Evolutionary conservation across 768 basidiomycete species (phyloP).

Genomic region (Dentipellis fragilis): DNA sequence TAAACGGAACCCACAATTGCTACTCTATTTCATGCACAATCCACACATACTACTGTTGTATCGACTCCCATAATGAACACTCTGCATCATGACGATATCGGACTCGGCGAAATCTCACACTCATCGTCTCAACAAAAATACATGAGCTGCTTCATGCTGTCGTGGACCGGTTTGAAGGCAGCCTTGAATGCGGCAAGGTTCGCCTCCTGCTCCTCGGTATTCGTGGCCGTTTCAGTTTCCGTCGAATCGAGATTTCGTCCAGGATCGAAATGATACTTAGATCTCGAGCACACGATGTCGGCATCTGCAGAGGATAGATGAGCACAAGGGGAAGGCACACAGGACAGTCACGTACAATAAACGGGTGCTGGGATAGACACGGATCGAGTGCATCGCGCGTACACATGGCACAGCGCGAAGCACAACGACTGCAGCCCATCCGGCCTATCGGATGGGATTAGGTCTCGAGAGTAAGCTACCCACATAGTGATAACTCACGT

Average conservation of each 20-base stretch:
- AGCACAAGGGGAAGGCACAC: background rate
- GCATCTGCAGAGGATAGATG: slow-evolving; percentile 37
- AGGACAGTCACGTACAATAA: slow-evolving; percentile 43
- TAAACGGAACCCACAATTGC: no score
- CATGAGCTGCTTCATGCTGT: background rate
- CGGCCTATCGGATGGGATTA: slow-evolving; percentile 27
- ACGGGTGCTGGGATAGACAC: slow-evolving; percentile 78
- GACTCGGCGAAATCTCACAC: no score
- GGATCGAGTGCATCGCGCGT: slow-evolving; percentile 70
- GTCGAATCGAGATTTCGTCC: background rate
- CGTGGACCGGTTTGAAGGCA: background rate
- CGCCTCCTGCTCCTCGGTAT: background rate
- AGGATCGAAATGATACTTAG: background rate
- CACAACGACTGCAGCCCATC: slow-evolving; percentile 62
- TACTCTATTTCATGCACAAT: no score
- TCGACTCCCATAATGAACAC: no score
- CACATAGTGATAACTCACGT: slow-evolving; percentile 27
- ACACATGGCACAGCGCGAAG: slow-evolving; percentile 71
- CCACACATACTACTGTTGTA: no score
- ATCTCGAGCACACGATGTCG: slow-evolving; percentile 31
- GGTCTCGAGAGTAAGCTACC: background rate
- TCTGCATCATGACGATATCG: no score
- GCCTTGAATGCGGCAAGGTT: background rate
- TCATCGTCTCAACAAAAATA: background rate
- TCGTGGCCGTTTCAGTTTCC: background rate